These are phyloP conservation scores for Ophiocytium majus DNA, from an alignment of 352 stramenopile species.

Conservation along the genomic window DNA sequence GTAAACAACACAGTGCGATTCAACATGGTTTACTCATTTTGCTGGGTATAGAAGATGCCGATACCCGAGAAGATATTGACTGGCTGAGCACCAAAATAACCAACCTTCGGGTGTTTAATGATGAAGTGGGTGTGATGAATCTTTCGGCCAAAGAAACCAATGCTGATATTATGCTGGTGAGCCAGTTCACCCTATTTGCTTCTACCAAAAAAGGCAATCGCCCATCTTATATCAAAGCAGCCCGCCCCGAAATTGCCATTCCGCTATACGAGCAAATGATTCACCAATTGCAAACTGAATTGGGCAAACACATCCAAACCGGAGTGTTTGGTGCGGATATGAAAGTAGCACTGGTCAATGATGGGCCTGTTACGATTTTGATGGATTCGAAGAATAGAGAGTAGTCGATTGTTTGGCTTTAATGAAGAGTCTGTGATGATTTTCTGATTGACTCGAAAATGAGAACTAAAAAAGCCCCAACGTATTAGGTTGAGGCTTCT, in stretches of 20 bases:
- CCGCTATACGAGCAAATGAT: neutral
- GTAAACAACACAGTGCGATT: neutral
- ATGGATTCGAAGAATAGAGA: neutral
- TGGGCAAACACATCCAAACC: neutral
- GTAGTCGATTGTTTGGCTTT: too few species aligned
- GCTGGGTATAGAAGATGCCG: neutral
- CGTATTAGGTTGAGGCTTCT: too few species aligned
- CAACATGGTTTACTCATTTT: neutral
- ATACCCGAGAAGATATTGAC: neutral
- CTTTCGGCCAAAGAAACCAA: neutral
- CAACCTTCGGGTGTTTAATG: constrained; percentile 1
- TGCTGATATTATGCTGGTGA: neutral
- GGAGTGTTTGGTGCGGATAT: constrained; percentile 2
- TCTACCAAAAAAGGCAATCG: constrained; percentile 20
- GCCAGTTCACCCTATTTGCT: neutral
- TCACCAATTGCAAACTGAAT: neutral
- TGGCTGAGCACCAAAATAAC: neutral
- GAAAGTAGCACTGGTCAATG: neutral
- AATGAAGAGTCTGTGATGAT: too few species aligned
- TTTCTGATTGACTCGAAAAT: too few species aligned
- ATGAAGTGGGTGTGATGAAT: neutral
- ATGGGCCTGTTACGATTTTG: constrained; percentile 9
- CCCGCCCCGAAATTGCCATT: constrained; percentile 4
- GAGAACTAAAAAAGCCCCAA: too few species aligned
- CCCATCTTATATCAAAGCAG: neutral